Evolutionary conservation across 2,329 filamentous ascomycete species (phyloP), one percentile per base, ranked within the genome.

Genomic region (Diaporthe ampelina): DNA sequence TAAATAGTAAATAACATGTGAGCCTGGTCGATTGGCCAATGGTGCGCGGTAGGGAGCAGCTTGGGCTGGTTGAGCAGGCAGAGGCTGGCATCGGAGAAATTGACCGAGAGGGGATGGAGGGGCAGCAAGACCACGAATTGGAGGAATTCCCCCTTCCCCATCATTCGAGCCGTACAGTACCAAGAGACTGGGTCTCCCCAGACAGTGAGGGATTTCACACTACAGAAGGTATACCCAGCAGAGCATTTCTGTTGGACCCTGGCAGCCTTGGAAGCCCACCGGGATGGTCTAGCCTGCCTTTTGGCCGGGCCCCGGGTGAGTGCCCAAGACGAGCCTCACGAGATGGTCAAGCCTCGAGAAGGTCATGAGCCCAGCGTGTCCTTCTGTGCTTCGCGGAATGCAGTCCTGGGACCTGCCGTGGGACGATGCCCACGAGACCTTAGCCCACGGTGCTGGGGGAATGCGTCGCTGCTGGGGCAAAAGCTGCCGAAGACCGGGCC

Each of bases 61-160:
- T 24, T 40, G 29, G 40, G 40, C n/a, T 10, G 43, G 10, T n/a
- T 17, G 37, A 32, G 57, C 17, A 19, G 48, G 56, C 43, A 67
- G 29, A 52, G 58, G 40, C 40, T 73, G 37, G 57, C 57, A 70
- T 73, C 74, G 74, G 74, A 73, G 74, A 75, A 75, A 75, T 65
- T 73, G 70, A 54, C 65, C 57, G 57, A 73, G 67, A 70, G 56
- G 63, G 57, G 65, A 54, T 29, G 73, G 70, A 40, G 59, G 70
- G 59, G 69, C 57, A 54, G 29, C 69, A 54, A 57, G 61, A 40
- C 57, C 29, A 32, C 45, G 52, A 52, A 59, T 56, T 63, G 63
- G 57, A 65, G 70, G 63, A 45, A 74, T 59, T 72, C 68, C 45
- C 58, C 73, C 13, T 52, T 52, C 61, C 45, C 54, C 54, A 58